Percentiles rank a stretch among this genome's conserved stretches.
Conservation (phyloP, 768 basidiomycete genomes). For the Phaffia australis region DNA sequence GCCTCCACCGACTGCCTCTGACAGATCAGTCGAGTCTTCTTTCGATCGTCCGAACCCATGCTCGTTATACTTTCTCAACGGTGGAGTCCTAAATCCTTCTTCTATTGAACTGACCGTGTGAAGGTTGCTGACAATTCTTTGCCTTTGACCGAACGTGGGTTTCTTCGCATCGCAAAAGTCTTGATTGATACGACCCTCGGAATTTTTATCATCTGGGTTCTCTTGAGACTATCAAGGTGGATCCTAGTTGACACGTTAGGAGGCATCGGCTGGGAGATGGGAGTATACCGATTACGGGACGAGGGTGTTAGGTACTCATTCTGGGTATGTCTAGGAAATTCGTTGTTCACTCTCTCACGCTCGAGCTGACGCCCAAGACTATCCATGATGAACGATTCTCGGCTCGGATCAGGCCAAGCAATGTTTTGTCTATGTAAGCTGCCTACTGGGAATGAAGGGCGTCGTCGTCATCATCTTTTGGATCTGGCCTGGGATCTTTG, state of each 20-base stretch:
- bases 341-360: not conserved
- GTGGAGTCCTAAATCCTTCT: not conserved
- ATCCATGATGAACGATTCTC: not conserved
- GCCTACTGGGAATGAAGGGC: constrained; percentile 21
- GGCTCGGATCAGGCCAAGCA: constrained; percentile 12
- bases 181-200: constrained; percentile 21
- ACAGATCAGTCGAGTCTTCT: not conserved
- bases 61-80: constrained; percentile 9
- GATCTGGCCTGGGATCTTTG: constrained; percentile 17
- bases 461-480: constrained; percentile 21
- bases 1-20: not conserved
- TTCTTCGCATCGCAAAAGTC: constrained; percentile 16
- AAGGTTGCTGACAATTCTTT: not conserved
- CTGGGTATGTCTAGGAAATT: not conserved
- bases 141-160: too few relatives aligned
- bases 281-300: constrained; percentile 6
- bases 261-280: constrained; percentile 16
- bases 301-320: constrained; percentile 3
- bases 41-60: constrained; percentile 11
- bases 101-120: not conserved
- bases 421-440: constrained; percentile 9
- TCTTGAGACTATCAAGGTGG: constrained; percentile 8
- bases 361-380: not conserved
- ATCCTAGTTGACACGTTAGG: constrained; percentile 6
- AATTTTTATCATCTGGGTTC: constrained; percentile 12